Evolutionary conservation across 2,329 filamentous ascomycete genomes (phyloP).

Genomic region (Aspergillus latus): DNA sequence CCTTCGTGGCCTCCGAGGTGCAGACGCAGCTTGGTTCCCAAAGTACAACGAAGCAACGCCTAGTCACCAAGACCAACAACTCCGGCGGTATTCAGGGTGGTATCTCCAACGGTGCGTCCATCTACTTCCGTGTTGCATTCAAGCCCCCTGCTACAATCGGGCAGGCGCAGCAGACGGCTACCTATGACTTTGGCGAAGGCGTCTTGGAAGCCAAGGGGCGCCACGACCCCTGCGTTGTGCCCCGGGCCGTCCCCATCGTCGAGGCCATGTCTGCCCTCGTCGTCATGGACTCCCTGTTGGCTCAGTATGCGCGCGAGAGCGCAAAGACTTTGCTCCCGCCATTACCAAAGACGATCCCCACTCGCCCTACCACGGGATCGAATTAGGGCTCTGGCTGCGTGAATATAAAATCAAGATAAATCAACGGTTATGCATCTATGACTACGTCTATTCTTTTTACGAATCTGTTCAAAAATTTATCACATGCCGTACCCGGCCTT

Average conservation of each 20-base stretch:
- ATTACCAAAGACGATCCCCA: constrained; percentile 38
- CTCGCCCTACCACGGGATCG: constrained; percentile 28
- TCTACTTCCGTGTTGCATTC: constrained; percentile 94
- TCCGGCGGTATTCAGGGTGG: constrained; percentile 93
- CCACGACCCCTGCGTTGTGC: constrained; percentile 91
- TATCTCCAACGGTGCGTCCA: constrained; percentile 87
- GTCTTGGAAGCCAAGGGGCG: constrained; percentile 86
- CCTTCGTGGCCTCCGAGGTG: constrained; percentile 63
- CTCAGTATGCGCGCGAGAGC: constrained; percentile 67
- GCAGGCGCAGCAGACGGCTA: constrained; percentile 79
- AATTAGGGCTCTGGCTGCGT: not conserved
- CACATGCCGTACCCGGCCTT: not conserved
- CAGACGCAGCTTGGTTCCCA: constrained; percentile 19
- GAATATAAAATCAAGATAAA: constrained; percentile 1
- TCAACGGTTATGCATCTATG: constrained; percentile 1
- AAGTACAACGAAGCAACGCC: constrained; percentile 49
- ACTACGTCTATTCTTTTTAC: not conserved
- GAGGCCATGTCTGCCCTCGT: constrained; percentile 90
- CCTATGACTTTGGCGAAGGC: constrained; percentile 74
- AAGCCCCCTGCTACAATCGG: constrained; percentile 94
- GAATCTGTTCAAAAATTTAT: not conserved
- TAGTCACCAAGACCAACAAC: constrained; percentile 91
- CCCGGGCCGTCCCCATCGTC: constrained; percentile 68
- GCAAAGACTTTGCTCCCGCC: constrained; percentile 50
- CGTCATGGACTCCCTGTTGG: constrained; percentile 81